Evolutionary conservation across 2,329 filamentous ascomycete genomes (phyloP).

Genomic region (Ophiostoma piceae): DNA sequence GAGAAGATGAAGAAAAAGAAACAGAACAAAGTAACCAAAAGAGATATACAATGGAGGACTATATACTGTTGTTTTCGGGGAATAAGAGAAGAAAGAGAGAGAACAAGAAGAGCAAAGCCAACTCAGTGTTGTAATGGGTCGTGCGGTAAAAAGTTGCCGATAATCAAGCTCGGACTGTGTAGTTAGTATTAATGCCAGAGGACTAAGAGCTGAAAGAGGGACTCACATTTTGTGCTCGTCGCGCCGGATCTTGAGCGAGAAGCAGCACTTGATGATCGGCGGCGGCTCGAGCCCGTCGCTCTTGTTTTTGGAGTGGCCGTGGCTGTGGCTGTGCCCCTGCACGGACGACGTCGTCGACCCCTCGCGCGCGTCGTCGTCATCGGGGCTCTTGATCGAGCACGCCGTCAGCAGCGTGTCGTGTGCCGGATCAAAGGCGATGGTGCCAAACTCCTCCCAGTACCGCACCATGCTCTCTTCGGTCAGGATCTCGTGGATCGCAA

Average conservation of each 20-base stretch:
- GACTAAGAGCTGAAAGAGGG: not conserved
- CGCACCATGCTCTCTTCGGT: constrained; percentile 91
- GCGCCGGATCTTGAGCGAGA: constrained; percentile 92
- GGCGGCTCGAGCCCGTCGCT: not conserved
- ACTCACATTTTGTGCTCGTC: constrained; percentile 94
- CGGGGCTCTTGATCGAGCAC: constrained; percentile 81
- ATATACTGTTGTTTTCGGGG: not conserved
- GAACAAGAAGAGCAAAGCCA: not conserved
- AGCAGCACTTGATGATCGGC: constrained; percentile 78
- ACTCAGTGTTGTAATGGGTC: constrained; percentile 44
- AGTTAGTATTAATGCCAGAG: constrained; percentile 32
- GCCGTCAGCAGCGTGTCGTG: constrained; percentile 95
- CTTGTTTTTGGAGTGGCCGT: not conserved
- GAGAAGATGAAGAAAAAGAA: not conserved
- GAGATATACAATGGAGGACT: constrained; percentile 2
- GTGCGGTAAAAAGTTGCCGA: constrained; percentile 94
- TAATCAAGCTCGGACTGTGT: constrained; percentile 78
- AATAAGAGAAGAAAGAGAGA: not conserved
- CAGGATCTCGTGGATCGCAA: constrained; percentile 91
- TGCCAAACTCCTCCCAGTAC: constrained; percentile 99
- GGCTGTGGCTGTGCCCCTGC: not conserved
- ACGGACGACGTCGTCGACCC: constrained; percentile 34
- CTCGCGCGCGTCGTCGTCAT: constrained; percentile 44
- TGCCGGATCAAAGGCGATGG: constrained; percentile 88
- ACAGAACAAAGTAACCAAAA: constrained; percentile 7